Evolutionary conservation across 2,329 filamentous ascomycete genomes (phyloP).

Genomic region (Chlorencoelia australis): DNA sequence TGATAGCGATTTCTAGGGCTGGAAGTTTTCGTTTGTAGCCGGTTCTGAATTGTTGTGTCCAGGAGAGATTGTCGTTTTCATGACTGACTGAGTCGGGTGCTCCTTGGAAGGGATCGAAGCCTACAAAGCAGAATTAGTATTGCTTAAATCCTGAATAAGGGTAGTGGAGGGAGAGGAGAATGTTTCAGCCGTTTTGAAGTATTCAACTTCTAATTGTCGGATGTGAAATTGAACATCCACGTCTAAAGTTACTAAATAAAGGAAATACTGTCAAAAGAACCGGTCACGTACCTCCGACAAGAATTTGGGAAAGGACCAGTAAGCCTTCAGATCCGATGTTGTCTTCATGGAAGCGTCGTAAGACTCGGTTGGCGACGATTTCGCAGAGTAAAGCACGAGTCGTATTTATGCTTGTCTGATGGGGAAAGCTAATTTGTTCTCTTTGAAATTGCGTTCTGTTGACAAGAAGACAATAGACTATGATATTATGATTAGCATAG

Average conservation of each 20-base stretch:
- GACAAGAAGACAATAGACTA: conserved; percentile 74
- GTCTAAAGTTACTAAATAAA: too few species aligned
- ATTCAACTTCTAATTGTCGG: too few species aligned
- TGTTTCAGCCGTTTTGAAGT: too few species aligned
- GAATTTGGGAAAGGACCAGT: conserved; percentile 64
- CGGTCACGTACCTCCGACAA: too few species aligned
- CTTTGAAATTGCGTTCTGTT: conserved; percentile 72
- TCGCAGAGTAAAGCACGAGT: conserved; percentile 73
- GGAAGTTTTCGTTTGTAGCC: conserved; percentile 46
- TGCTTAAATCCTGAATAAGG: too few species aligned
- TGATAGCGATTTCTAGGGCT: conserved; percentile 72
- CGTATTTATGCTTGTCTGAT: conserved; percentile 72
- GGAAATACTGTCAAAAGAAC: too few species aligned
- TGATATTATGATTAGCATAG: background rate
- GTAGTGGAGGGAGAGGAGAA: too few species aligned
- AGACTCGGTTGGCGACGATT: conserved; percentile 66
- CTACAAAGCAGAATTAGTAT: too few species aligned
- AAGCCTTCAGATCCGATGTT: conserved; percentile 61
- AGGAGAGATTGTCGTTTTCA: conserved; percentile 36
- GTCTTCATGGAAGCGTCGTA: conserved; percentile 71
- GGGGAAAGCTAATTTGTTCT: conserved; percentile 65
- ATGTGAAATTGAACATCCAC: too few species aligned
- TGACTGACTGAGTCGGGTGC: conserved; percentile 57
- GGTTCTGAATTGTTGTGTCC: conserved; percentile 32
- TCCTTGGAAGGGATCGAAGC: conserved; percentile 79